These are phyloP conservation scores for Tetraselmis chui DNA, from an alignment of 139 green algal species.

Conservation along the genomic window DNA sequence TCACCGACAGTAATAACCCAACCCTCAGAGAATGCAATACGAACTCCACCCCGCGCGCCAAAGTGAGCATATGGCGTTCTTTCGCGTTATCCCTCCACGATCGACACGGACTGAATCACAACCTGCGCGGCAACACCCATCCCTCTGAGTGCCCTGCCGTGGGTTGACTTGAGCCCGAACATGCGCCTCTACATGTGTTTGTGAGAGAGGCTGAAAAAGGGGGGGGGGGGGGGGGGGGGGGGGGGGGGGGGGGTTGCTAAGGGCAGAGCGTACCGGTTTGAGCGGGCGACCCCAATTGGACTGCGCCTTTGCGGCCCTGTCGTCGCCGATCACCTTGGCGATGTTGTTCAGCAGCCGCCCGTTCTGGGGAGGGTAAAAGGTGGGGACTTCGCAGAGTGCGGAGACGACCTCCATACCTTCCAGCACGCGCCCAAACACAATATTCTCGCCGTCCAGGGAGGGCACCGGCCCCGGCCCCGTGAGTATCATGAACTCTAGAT, in stretches of 20 bases:
- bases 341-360: not conserved
- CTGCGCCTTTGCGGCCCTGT: conserved; percentile 8
- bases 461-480: conserved; percentile 3
- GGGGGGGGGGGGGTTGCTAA: no score
- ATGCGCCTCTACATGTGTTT: no score
- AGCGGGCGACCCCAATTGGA: conserved; percentile 5
- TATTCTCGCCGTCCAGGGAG: not conserved
- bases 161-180: no score
- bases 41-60: not conserved
- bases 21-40: no score
- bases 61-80: not conserved
- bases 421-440: conserved; percentile 8
- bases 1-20: no score
- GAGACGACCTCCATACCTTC: conserved; percentile 1
- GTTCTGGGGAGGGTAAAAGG: not conserved
- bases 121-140: not conserved
- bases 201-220: no score
- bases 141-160: no score
- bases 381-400: not conserved
- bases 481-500: not conserved
- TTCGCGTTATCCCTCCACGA: not conserved
- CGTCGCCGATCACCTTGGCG: conserved; percentile 11
- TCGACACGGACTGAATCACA: not conserved
- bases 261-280: not conserved
- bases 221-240: no score